phyloP scores from a whole-genome alignment of 1,139 yeast genomes.

The Lodderomyces pseudojiufengensis region DNA sequence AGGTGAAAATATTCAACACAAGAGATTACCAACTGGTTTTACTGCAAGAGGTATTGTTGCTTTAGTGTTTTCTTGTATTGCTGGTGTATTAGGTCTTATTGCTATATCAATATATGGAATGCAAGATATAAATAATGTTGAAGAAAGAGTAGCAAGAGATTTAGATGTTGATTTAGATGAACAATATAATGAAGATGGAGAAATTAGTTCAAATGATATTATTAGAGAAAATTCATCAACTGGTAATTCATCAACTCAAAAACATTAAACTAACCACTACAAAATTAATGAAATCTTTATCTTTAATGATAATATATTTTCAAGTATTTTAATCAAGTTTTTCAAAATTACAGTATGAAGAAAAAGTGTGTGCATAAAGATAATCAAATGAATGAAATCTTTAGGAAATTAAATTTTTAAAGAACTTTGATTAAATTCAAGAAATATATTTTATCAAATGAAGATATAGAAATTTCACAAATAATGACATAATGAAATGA shows the following conservation, averaged over 20 bases:
- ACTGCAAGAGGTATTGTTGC: conserved; percentile 69
- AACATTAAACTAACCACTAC: conserved; percentile 2
- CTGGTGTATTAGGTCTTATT: conserved; percentile 55
- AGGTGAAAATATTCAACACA: conserved; percentile 55
- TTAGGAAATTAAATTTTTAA: no score
- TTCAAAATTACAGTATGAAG: no score
- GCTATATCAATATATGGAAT: conserved; percentile 60
- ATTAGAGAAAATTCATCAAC: conserved; percentile 10
- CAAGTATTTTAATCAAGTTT: no score
- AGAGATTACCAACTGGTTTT: conserved; percentile 63
- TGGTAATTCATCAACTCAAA: conserved; percentile 8
- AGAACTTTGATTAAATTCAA: no score
- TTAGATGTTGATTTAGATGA: conserved; percentile 51
- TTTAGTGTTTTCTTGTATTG: conserved; percentile 50
- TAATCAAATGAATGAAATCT: no score
- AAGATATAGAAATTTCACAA: no score
- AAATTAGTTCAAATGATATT: conserved; percentile 5
- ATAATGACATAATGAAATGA: no score
- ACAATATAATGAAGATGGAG: conserved; percentile 20
- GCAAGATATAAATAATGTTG: conserved; percentile 61
- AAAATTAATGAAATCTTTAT: conserved; percentile 3
- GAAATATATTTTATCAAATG: no score
- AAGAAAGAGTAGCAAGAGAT: conserved; percentile 54
- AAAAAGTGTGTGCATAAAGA: no score
- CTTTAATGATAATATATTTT: no score